A percentile compares a stretch with the other conserved stretches of the same genome.
Conservation (phyloP, 1,139 yeast species). For the Ogataea hybrid region DNA sequence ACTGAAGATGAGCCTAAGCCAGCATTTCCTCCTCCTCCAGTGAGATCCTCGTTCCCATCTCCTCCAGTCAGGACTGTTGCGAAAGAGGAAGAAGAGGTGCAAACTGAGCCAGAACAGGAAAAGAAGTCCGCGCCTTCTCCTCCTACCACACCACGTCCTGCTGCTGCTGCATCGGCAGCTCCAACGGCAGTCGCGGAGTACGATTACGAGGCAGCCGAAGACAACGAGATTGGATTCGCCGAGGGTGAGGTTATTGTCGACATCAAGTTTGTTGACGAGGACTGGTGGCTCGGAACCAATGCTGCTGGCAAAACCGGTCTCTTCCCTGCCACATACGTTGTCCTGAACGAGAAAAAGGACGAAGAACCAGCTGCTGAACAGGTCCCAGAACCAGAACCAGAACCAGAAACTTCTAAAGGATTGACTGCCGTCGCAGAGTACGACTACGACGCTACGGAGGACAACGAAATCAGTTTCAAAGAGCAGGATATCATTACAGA, state of each 20-base stretch:
- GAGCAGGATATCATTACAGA: conserved; percentile 82
- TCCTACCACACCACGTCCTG: conserved; percentile 18
- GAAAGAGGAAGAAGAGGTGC: conserved; percentile 11
- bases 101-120: conserved; percentile 15
- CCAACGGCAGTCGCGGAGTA: conserved; percentile 59
- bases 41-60: conserved; percentile 26
- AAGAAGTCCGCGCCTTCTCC: conserved; percentile 21
- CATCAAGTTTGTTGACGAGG: conserved; percentile 69
- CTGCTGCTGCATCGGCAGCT: conserved; percentile 13
- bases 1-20: conserved; percentile 24
- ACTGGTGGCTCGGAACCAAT: conserved; percentile 82
- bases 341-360: conserved; percentile 29
- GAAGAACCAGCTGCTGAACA: conserved; percentile 22
- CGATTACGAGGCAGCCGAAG: conserved; percentile 72
- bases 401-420: conserved; percentile 28
- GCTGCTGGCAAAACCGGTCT: conserved; percentile 59
- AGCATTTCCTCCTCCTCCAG: conserved; percentile 33
- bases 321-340: conserved; percentile 73
- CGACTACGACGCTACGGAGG: conserved; percentile 88
- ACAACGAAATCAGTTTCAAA: conserved; percentile 77
- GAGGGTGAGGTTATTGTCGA: conserved; percentile 68
- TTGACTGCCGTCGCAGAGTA: conserved; percentile 75
- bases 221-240: conserved; percentile 62
- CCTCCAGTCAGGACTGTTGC: conserved; percentile 28
- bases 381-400: conserved; percentile 25